Conservation (phyloP, 2,329 filamentous ascomycete species). For the Sporothrix luriei region DNA sequence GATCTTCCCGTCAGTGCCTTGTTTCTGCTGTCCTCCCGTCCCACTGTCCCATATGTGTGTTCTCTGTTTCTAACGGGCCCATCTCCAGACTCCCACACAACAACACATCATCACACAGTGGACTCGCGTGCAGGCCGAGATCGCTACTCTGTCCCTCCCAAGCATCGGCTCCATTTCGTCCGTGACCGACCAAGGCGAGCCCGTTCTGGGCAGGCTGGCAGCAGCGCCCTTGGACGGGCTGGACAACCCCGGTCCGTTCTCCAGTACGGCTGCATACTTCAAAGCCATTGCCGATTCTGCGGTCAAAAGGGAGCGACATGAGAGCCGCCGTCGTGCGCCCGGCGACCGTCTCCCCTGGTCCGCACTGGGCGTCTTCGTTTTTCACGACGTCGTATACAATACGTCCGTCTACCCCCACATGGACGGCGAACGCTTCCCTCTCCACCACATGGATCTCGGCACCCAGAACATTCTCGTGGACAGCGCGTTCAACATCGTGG, state of each 20-base stretch:
- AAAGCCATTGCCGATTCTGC: neutral
- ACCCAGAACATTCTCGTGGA: conserved; percentile 44
- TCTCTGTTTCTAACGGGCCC: too few species aligned
- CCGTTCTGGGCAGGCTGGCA: neutral
- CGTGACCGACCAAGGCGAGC: neutral
- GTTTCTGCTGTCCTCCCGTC: too few species aligned
- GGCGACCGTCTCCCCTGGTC: neutral
- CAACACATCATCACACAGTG: neutral
- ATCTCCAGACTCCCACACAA: neutral
- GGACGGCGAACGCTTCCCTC: conserved; percentile 37
- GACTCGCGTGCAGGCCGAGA: neutral
- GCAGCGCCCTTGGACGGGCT: neutral
- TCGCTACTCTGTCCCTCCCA: neutral
- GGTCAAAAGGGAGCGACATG: neutral
- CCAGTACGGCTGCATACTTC: neutral
- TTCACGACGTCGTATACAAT: neutral
- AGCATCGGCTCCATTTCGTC: neutral
- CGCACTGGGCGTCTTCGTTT: neutral
- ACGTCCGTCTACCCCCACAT: neutral
- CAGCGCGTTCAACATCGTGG: conserved; percentile 40
- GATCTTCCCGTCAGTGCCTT: neutral
- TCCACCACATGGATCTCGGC: conserved; percentile 44
- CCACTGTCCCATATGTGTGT: too few species aligned
- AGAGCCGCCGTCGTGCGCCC: neutral
- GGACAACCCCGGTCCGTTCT: neutral